phyloP scores from a whole-genome alignment of 2,329 filamentous ascomycete genomes.

The Colletotrichum theobromicola region DNA sequence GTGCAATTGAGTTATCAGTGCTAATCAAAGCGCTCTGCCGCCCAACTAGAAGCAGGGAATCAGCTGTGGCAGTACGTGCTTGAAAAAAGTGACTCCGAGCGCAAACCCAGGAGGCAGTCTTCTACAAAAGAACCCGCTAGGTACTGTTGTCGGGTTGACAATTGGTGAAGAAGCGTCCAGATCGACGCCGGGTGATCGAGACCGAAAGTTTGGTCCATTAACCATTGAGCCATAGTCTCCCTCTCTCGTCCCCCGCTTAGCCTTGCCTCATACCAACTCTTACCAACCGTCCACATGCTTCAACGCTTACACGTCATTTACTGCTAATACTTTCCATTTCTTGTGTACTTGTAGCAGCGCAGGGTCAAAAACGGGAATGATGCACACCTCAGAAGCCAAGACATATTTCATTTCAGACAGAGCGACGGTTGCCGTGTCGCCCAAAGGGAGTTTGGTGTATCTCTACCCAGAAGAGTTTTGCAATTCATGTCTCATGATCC shows the following conservation, averaged over 20 bases:
- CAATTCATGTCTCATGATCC: slow-evolving; percentile 22
- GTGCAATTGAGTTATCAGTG: neutral
- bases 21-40: neutral
- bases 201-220: neutral
- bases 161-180: neutral
- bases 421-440: neutral
- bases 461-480: slow-evolving; percentile 16
- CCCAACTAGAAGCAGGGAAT: neutral
- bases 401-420: slow-evolving; percentile 7
- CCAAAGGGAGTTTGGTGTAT: neutral
- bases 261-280: neutral
- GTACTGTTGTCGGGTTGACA: neutral
- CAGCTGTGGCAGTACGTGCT: neutral
- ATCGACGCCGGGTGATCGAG: neutral
- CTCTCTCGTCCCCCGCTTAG: neutral
- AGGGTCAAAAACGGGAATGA: neutral
- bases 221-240: neutral
- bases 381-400: neutral
- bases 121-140: neutral
- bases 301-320: neutral
- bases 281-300: neutral
- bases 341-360: neutral
- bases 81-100: neutral
- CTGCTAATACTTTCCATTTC: neutral
- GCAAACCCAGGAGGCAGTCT: neutral